phyloP scores from a whole-genome alignment of 2,329 filamentous ascomycete genomes.

The Hirsutella minnesotensis region DNA sequence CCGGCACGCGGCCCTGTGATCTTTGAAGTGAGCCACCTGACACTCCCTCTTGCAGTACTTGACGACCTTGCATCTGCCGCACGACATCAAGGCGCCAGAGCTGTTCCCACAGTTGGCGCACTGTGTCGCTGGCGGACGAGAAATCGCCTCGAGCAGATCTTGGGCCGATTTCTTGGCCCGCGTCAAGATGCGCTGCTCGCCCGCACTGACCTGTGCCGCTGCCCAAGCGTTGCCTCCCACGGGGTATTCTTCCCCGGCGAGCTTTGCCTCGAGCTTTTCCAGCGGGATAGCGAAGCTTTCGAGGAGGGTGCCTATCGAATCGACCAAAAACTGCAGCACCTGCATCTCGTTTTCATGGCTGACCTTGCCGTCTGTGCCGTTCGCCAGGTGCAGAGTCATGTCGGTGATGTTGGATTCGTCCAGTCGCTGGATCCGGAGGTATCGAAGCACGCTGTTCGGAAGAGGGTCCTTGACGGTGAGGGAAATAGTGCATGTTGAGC shows the following conservation, averaged over 20 bases:
- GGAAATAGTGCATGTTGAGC: slow-evolving; percentile 17
- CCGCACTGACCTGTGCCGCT: slow-evolving; percentile 16
- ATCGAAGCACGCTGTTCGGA: slow-evolving; percentile 19
- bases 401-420: slow-evolving; percentile 16
- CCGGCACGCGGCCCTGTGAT: slow-evolving; percentile 16
- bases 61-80: slow-evolving; percentile 19
- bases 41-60: slow-evolving; percentile 18
- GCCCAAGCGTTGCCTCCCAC: slow-evolving; percentile 22
- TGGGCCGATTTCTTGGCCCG: slow-evolving; percentile 18
- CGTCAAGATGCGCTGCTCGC: slow-evolving; percentile 20
- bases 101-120: slow-evolving; percentile 17
- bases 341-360: slow-evolving; percentile 19
- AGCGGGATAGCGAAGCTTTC: slow-evolving; percentile 16
- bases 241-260: slow-evolving; percentile 17
- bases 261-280: slow-evolving; percentile 18
- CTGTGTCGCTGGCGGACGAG: slow-evolving; percentile 4
- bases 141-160: slow-evolving; percentile 12
- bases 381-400: slow-evolving; percentile 12
- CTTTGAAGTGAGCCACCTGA: slow-evolving; percentile 18
- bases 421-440: slow-evolving; percentile 22
- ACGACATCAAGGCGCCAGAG: slow-evolving; percentile 16
- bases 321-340: slow-evolving; percentile 18
- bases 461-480: slow-evolving; percentile 20
- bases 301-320: slow-evolving; percentile 18
- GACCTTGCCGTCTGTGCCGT: slow-evolving; percentile 13